Evolutionary conservation across 1,284 basidiomycete genomes (phyloP).

Genomic region (Chondrostereum purpureum): DNA sequence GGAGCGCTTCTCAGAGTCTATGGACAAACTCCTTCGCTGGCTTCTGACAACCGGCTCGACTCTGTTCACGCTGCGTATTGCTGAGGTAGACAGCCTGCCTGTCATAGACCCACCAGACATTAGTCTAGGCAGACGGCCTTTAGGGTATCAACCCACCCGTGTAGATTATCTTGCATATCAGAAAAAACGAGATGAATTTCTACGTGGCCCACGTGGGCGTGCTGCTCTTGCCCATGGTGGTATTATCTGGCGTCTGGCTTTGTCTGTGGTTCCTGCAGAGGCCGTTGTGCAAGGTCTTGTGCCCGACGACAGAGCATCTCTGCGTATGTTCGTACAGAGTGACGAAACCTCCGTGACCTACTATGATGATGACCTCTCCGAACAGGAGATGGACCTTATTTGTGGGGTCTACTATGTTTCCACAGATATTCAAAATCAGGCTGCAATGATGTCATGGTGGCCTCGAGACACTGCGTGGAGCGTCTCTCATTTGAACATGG

Average conservation of each 20-base stretch:
- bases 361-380: neutral
- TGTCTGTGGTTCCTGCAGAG: slow-evolving; percentile 1
- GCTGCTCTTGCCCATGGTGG: slow-evolving; percentile 11
- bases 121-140: neutral
- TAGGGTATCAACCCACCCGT: neutral
- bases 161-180: slow-evolving; percentile 6
- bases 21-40: neutral
- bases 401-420: neutral
- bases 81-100: neutral
- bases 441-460: too few relatives aligned
- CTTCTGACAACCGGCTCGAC: neutral
- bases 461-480: too few relatives aligned
- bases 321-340: neutral
- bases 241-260: slow-evolving; percentile 8
- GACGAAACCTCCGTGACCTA: neutral
- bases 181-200: slow-evolving; percentile 3
- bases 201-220: slow-evolving; percentile 5
- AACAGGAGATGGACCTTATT: neutral
- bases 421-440: too few relatives aligned
- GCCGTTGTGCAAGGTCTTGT: neutral
- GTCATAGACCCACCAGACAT: neutral
- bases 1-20: neutral
- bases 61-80: neutral
- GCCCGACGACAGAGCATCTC: neutral
- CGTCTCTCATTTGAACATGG: too few relatives aligned